These are phyloP conservation scores for Ampelomyces quisqualis DNA, from an alignment of 2,329 filamentous ascomycete species.

Conservation along the genomic window DNA sequence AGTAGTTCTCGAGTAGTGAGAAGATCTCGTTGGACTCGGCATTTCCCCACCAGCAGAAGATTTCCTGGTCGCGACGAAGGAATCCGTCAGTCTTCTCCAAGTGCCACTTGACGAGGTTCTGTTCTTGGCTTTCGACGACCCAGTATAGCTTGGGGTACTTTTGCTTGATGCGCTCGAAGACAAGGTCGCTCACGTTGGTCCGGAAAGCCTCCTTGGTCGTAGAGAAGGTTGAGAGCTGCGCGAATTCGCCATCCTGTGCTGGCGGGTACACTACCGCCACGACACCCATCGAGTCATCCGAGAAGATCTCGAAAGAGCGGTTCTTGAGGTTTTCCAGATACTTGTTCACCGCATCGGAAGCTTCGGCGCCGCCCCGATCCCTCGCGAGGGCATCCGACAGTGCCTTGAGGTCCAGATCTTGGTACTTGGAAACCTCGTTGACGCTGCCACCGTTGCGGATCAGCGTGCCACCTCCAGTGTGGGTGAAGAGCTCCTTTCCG, in stretches of 20 bases:
- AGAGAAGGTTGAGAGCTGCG: constrained; percentile 84
- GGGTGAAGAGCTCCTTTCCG: constrained; percentile 95
- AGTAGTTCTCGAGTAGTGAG: constrained; percentile 81
- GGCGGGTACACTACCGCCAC: constrained; percentile 84
- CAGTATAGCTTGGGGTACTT: constrained; percentile 88
- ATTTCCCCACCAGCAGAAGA: constrained; percentile 95
- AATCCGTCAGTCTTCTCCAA: constrained; percentile 96
- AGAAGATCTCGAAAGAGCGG: constrained; percentile 87
- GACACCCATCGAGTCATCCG: constrained; percentile 90
- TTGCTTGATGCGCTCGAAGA: constrained; percentile 90
- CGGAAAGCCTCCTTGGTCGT: constrained; percentile 95
- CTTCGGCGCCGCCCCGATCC: constrained; percentile 78
- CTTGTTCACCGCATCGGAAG: constrained; percentile 78
- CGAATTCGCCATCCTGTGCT: constrained; percentile 63
- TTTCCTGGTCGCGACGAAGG: constrained; percentile 78
- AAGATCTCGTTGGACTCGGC: constrained; percentile 79
- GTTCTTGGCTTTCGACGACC: constrained; percentile 95
- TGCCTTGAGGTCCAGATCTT: constrained; percentile 74
- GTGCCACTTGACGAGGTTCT: constrained; percentile 92
- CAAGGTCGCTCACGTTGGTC: constrained; percentile 91
- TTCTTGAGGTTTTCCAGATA: constrained; percentile 78
- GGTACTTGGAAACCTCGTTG: constrained; percentile 67
- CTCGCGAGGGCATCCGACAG: constrained; percentile 81
- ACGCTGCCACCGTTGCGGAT: constrained; percentile 92
- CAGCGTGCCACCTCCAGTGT: constrained; percentile 89